Percentiles rank a stretch among this genome's conserved stretches.
Conservation (phyloP, 805 yeast genomes). For the Lipomyces yamanashiensis region DNA sequence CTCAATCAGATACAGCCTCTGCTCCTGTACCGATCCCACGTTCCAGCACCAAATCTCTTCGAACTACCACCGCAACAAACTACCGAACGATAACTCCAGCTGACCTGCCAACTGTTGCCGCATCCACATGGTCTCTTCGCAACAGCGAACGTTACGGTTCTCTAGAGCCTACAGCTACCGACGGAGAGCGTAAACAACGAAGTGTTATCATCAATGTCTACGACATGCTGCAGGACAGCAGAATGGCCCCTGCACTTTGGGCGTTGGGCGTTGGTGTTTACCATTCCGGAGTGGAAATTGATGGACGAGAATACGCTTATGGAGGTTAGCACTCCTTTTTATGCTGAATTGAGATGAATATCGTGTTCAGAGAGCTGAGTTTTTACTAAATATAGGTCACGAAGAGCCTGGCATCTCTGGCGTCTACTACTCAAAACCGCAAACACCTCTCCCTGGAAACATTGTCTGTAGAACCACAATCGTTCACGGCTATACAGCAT, state of each 20-base stretch:
- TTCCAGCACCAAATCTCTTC: slow-evolving; percentile 1
- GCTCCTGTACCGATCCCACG: slow-evolving; percentile 24
- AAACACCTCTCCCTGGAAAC: slow-evolving; percentile 28
- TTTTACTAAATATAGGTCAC: slow-evolving; percentile 14
- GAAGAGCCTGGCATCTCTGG: slow-evolving; percentile 36
- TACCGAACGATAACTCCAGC: slow-evolving; percentile 18
- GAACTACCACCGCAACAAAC: slow-evolving; percentile 3
- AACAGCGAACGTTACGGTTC: slow-evolving; percentile 7
- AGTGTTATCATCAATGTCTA: slow-evolving; percentile 34
- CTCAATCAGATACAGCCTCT: neutral
- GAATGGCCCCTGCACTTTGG: slow-evolving; percentile 33
- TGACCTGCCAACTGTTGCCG: slow-evolving; percentile 1
- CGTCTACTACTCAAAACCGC: slow-evolving; percentile 34
- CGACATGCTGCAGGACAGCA: slow-evolving; percentile 35
- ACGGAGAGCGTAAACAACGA: neutral
- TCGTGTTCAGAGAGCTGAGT: too few species aligned
- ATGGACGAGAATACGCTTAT: slow-evolving; percentile 36
- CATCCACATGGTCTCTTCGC: slow-evolving; percentile 17
- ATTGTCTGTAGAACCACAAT: slow-evolving; percentile 29
- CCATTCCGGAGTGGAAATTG: slow-evolving; percentile 37
- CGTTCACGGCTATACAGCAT: slow-evolving; percentile 29
- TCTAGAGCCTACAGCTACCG: neutral
- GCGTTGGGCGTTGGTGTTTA: slow-evolving; percentile 36
- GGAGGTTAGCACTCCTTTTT: slow-evolving; percentile 23
- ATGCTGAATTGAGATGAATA: neutral